Conservation (phyloP, 1,284 basidiomycete species). For the Trichosporon sp. region DNA sequence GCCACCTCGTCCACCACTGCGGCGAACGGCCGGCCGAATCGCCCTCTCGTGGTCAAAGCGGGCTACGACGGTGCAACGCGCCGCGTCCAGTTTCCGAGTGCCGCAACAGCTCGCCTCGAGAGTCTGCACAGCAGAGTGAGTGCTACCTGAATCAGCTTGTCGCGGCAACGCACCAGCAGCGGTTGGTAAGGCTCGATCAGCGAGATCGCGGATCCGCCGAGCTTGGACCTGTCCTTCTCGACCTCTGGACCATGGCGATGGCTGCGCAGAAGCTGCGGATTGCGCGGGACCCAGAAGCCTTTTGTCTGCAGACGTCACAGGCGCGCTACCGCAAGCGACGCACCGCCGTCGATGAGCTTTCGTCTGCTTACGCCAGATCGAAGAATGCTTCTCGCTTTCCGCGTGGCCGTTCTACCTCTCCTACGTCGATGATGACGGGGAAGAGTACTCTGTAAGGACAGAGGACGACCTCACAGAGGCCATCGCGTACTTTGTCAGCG, state of each 20-base stretch:
- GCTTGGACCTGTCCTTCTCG: neutral
- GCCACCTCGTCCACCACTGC: neutral
- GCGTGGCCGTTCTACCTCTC: slow-evolving; percentile 63
- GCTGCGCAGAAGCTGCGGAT: neutral
- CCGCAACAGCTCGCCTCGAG: slow-evolving; percentile 67
- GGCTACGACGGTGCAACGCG: slow-evolving; percentile 67
- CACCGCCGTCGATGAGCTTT: neutral
- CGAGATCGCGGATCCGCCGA: neutral
- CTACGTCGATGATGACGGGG: slow-evolving; percentile 80
- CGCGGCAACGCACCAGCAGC: no score
- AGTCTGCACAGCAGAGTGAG: slow-evolving; percentile 63
- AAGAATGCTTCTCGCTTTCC: slow-evolving; percentile 72
- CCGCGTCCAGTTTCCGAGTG: slow-evolving; percentile 68
- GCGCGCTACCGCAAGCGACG: neutral
- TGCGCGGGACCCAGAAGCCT: neutral
- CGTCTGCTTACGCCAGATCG: slow-evolving; percentile 56
- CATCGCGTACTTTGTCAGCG: slow-evolving; percentile 71
- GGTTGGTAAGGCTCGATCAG: no score
- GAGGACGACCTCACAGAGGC: slow-evolving; percentile 76
- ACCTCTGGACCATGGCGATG: neutral
- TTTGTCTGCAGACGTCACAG: neutral
- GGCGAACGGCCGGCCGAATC: slow-evolving; percentile 52
- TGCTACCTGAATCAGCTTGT: slow-evolving; percentile 9
- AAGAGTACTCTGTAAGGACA: slow-evolving; percentile 60
- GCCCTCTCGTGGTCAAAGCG: slow-evolving; percentile 69